Base-by-base conservation (phyloP, 2,329 filamentous ascomycete genomes). In the Diaporthe aspalathi region DNA sequence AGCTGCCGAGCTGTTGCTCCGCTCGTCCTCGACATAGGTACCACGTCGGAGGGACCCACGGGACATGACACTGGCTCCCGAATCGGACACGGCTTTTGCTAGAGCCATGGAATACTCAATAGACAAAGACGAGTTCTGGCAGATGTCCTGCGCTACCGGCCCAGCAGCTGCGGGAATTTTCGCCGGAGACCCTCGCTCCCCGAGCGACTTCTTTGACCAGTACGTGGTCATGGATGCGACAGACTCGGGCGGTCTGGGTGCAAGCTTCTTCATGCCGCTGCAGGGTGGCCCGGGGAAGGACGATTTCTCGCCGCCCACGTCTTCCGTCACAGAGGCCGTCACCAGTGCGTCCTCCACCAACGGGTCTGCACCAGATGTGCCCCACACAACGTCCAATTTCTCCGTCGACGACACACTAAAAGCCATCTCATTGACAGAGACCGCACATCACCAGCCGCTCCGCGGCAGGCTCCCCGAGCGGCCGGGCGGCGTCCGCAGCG, bases 111-210 rank as follows among this genome's bases (percentile, higher is more conserved):
- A 73, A 40, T 71, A 57, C 52, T 53, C 45, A 14, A 73, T 73
- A 67, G 72, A 73, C 52, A 73, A 73, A 54, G 72, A 73, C 29
- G 69, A 71, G 35, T 73, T 73, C 50, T 73, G 70, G 68, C 56
- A 71, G 45, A 62, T 73, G 27, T 66, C 68, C 27, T 71, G 54
- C 32, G 54, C 72, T 35, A 67, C 68, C 32, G 40, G 32, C 35
- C 53, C 27, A 49, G 29, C 24, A 50, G 50, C 29, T 53, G 29
- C 45, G 43, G 69, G 57, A 17, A 17, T 22, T 22, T 68, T 43
- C 29, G n/a, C 65, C 43, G 65, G 62, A 20, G 54, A 67, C 62
- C 52, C 60, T 16, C 66, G 69, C 5, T 56, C 56, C 16, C 66
- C 71, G 0, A 65, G 63, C 32, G 72, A 73, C 43, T 71, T 73